These are phyloP conservation scores for Salvia hispanica DNA, from an alignment of 257 asterid species.

Conservation along the genomic window DNA sequence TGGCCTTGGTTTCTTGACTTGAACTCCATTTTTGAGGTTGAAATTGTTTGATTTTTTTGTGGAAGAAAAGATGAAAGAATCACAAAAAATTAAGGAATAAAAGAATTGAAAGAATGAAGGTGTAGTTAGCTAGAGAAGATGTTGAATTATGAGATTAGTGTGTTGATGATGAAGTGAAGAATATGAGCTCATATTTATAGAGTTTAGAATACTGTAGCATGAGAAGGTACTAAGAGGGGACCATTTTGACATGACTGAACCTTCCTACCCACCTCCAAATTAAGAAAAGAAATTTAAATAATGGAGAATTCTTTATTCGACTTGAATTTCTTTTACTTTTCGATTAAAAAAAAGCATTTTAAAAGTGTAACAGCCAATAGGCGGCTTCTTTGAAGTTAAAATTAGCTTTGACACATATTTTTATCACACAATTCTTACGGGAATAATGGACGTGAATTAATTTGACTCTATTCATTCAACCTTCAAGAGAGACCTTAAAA, in stretches of 20 bases:
- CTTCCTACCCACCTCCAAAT: constrained; percentile 8
- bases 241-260: neutral
- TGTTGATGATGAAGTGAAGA: constrained; percentile 22
- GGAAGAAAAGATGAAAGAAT: constrained; percentile 3
- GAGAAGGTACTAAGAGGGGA: constrained; percentile 25
- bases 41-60: neutral
- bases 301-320: neutral
- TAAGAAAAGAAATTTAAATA: neutral
- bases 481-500: constrained; percentile 12
- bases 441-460: constrained; percentile 4
- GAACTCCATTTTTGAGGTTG: constrained; percentile 28
- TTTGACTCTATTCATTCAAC: constrained; percentile 4
- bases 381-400: constrained; percentile 19
- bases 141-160: neutral
- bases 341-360: neutral
- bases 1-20: constrained; percentile 26
- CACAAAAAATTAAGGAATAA: neutral
- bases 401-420: neutral
- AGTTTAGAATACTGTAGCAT: neutral
- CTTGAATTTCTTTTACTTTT: neutral
- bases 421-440: constrained; percentile 20
- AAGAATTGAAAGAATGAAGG: constrained; percentile 6
- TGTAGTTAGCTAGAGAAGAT: neutral
- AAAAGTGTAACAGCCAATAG: neutral
- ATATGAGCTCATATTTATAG: constrained; percentile 19